Evolutionary conservation across 2,329 filamentous ascomycete genomes (phyloP), one percentile per base, ranked within the genome.

Genomic region (Colletotrichum caudatum): DNA sequence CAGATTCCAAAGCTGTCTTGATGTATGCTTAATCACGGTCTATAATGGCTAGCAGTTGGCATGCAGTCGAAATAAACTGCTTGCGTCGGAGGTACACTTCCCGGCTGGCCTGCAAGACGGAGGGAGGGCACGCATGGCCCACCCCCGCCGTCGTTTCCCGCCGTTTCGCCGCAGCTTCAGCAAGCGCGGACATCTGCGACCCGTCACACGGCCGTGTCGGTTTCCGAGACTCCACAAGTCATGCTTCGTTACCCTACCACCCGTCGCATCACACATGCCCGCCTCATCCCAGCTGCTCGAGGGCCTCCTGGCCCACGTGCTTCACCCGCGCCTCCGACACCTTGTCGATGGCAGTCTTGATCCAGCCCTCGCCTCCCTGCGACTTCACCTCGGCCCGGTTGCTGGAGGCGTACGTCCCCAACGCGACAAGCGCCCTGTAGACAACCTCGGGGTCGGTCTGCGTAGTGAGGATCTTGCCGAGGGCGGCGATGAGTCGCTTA

Each of bases 381-480:
- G 81, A 83, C 76, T 78, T 83, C 44, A 81, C 83, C 73, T 82
- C 82, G 2, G 81, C 81, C 62, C 80, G 81, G 1, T 81, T 83
- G n/a, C 90, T 86, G 18, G 93, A 33, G 79, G 94, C 80, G 71
- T 97, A 79, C 1, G 95, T 99, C 0, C 96, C 97, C 0, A 95
- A 82, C 0, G 93, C 94, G 8, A 97, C 93, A 7, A 98, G 85
- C 0, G 90, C 90, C 29, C 96, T 90, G 79, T 95, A 98, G 4
- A 96, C 82, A 0, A 94, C 93, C 79, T 98, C 96, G 0, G 91
- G 89, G 76, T 98, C 95, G 2, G 86, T 89, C 74, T 93, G 91
- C 4, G 85, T 87, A 7, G 84, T 82, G 1, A 97, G 81, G 1
- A 95, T 87, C 67, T 86, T 85, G 1, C 87, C 87, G 0, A 95